Conservation (phyloP, 192 early-diverging fungal genomes). For the Podila clonocystis region DNA sequence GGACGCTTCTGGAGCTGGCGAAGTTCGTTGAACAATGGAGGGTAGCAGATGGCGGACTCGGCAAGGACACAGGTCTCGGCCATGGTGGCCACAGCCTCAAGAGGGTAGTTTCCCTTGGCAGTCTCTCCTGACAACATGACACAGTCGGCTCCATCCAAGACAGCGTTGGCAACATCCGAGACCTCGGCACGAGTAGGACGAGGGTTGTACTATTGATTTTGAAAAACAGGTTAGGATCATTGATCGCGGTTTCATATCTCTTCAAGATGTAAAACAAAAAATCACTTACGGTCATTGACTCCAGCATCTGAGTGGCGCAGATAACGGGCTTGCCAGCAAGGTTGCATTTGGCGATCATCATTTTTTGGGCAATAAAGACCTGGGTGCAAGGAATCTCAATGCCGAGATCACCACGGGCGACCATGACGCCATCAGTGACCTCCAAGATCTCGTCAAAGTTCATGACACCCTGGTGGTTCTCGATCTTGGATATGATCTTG, state of each 20-base stretch:
- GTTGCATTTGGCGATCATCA: slow-evolving; percentile 99
- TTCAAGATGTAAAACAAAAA: slow-evolving; percentile 3
- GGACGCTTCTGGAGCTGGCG: slow-evolving; percentile 79
- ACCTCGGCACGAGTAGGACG: slow-evolving; percentile 98
- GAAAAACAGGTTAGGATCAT: neutral
- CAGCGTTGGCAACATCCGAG: slow-evolving; percentile 98
- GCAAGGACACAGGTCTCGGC: slow-evolving; percentile 89
- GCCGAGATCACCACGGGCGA: slow-evolving; percentile 98
- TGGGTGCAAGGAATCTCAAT: slow-evolving; percentile 96
- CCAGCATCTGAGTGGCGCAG: slow-evolving; percentile 99
- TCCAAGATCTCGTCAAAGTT: slow-evolving; percentile 98
- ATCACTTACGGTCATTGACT: slow-evolving; percentile 86
- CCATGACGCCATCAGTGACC: slow-evolving; percentile 97
- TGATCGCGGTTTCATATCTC: neutral
- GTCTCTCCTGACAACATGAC: slow-evolving; percentile 99
- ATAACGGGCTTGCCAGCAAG: slow-evolving; percentile 96
- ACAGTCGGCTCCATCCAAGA: slow-evolving; percentile 97
- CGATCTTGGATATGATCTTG: slow-evolving; percentile 98
- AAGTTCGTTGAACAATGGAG: slow-evolving; percentile 91
- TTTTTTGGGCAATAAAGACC: slow-evolving; percentile 96
- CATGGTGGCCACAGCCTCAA: slow-evolving; percentile 94
- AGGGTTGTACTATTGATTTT: slow-evolving; percentile 74
- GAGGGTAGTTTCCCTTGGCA: slow-evolving; percentile 93
- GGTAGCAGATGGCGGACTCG: slow-evolving; percentile 95
- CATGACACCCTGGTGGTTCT: slow-evolving; percentile 95